Evolutionary conservation across 169 alveolate genomes (phyloP), one percentile per base, ranked within the genome.

Genomic region (Cystoisospora suis): DNA sequence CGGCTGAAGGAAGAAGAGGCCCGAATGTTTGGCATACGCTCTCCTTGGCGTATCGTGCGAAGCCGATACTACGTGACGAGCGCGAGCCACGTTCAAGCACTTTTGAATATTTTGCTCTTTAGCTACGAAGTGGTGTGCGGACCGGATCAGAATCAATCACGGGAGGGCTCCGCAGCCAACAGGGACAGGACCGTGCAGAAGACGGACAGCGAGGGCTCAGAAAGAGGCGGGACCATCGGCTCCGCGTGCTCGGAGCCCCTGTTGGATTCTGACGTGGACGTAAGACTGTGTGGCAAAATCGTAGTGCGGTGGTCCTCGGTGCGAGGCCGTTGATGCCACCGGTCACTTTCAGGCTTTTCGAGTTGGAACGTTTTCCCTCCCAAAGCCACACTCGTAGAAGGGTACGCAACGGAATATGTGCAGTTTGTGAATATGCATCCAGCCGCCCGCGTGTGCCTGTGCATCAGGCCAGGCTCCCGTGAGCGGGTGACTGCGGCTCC

Each of bases 41-140:
- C 96, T 38, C 97, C 97, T 17, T 95, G 97, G 95, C 94, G 97
- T 42, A 95, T 95, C 94, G 98, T 97, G 75, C 94, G 98, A 29
- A 95, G 97, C 49, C 91, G 98, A 36, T 96, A 95, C 94, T 97
- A 97, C 92, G 98, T 96, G 20, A 96, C 98, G 7, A 95, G 98
- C 29, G 98, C 98, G 29, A 95, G 97, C 2, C 97, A 96, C 85
- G 91, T 97, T 27, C 93, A 89, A 86, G 87, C 93, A 15, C 89
- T 89, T 29, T 86, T 89, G 53, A 89, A 89, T 45, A 85, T 89
- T 23, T 65, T 89, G 44, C 93, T 89, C 32, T 75, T 79, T 38
- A 65, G 93, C 75, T 44, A 79, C 86, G 29, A 47, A 0, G 88
- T 75, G 15, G 86, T 79, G 38, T 17, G 75, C 93, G 42, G 44